Conservation (phyloP, 495 filamentous ascomycete genomes). For the Xylaria nigripes region DNA sequence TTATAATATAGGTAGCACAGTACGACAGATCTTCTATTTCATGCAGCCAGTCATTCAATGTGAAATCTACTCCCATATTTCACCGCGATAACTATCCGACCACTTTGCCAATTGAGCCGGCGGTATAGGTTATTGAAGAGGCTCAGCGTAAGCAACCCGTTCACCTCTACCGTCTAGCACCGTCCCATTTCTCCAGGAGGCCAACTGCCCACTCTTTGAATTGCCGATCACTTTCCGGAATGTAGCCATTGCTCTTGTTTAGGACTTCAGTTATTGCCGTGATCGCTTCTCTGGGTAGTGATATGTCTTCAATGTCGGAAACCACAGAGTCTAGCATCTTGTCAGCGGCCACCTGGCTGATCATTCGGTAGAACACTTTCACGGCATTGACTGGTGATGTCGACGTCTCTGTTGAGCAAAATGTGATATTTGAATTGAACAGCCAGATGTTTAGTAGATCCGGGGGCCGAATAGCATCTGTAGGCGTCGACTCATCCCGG, state of each 20-base stretch:
- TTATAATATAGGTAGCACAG: background rate
- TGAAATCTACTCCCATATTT: background rate
- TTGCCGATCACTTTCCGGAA: slow-evolving; percentile 47
- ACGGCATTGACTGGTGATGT: slow-evolving; percentile 38
- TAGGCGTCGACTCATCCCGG: slow-evolving; percentile 1
- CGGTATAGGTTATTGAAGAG: background rate
- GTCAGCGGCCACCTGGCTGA: slow-evolving; percentile 40
- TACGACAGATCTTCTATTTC: background rate
- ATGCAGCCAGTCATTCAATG: background rate
- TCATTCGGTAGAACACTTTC: slow-evolving; percentile 55
- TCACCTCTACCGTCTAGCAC: background rate
- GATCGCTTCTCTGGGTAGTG: slow-evolving; percentile 46
- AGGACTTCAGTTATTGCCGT: slow-evolving; percentile 36
- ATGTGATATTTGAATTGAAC: slow-evolving; percentile 60
- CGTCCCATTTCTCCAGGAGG: slow-evolving; percentile 43
- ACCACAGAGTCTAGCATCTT: slow-evolving; percentile 45
- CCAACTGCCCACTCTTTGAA: slow-evolving; percentile 63
- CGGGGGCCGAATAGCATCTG: background rate
- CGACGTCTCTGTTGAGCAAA: slow-evolving; percentile 43
- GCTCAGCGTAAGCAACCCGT: background rate
- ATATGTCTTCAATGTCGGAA: slow-evolving; percentile 57
- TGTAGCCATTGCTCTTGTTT: slow-evolving; percentile 40
- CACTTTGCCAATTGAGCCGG: background rate
- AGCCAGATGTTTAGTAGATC: slow-evolving; percentile 52
- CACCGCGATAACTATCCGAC: background rate